These are phyloP conservation scores for Acanthamoeba castellanii DNA, from an alignment of 208 protist genomes.

Conservation along the genomic window DNA sequence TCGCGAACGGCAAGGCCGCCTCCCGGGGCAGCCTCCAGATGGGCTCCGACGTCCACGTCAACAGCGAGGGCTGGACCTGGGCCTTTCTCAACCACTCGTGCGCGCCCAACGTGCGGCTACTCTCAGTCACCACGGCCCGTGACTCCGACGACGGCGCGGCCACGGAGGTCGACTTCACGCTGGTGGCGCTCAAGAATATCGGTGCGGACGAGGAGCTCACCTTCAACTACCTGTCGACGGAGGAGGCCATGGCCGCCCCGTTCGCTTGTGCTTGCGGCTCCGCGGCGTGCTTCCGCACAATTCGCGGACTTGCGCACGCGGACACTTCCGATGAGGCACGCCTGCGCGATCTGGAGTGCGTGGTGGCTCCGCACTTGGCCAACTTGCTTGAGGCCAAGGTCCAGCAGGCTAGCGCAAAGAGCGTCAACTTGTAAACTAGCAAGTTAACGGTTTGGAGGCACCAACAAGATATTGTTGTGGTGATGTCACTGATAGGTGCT, in stretches of 20 bases:
- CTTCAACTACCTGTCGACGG: conserved; percentile 48
- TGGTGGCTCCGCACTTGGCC: background rate
- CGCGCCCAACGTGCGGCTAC: conserved; percentile 12
- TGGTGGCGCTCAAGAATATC: background rate
- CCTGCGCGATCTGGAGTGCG: background rate
- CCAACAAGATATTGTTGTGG: too few relatives aligned
- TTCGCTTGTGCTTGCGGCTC: conserved; percentile 3
- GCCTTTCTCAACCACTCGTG: conserved; percentile 58
- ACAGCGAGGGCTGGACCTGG: conserved; percentile 57
- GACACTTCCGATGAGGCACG: background rate
- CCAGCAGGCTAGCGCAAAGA: background rate
- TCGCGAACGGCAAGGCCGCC: background rate
- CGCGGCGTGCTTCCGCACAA: background rate
- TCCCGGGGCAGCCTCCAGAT: conserved; percentile 56
- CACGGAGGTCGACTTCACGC: background rate
- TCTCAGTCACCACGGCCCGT: background rate
- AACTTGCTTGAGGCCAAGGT: background rate
- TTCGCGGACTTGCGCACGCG: conserved; percentile 6
- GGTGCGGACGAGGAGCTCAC: conserved; percentile 14
- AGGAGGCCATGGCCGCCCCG: conserved; percentile 37
- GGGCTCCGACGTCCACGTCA: conserved; percentile 47
- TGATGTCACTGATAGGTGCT: too few relatives aligned
- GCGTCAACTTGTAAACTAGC: background rate
- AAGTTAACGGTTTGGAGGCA: background rate
- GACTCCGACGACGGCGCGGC: background rate